These are phyloP conservation scores for Colletotrichum agaves DNA, from an alignment of 2,329 filamentous ascomycete species.

Conservation along the genomic window DNA sequence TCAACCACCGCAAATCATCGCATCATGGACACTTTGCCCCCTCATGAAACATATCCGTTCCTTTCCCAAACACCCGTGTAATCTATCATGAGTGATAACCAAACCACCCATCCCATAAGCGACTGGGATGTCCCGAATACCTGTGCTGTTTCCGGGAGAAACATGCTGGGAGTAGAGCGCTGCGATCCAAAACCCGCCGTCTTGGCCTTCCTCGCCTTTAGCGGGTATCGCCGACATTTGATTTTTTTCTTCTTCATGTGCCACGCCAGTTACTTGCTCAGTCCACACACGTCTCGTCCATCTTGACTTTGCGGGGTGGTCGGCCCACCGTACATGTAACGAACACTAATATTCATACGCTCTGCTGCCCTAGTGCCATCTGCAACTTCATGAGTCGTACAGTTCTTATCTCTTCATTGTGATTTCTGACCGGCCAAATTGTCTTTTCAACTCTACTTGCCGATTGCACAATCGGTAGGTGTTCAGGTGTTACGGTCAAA, in stretches of 20 bases:
- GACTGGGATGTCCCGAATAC: background rate
- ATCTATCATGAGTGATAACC: background rate
- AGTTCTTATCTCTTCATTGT: background rate
- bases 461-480: background rate
- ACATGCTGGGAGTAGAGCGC: background rate
- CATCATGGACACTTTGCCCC: constrained; percentile 27
- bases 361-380: background rate
- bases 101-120: background rate
- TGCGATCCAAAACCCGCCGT: background rate
- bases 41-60: constrained; percentile 29
- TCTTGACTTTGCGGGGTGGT: constrained; percentile 23
- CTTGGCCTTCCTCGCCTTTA: background rate
- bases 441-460: background rate
- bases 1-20: constrained; percentile 32
- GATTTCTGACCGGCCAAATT: background rate
- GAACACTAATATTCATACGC: constrained; percentile 19
- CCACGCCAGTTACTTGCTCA: constrained; percentile 5
- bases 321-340: constrained; percentile 18
- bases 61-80: constrained; percentile 22
- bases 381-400: constrained; percentile 19
- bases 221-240: constrained; percentile 1
- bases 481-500: background rate
- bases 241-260: constrained; percentile 21
- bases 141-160: background rate
- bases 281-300: constrained; percentile 17